phyloP scores from a whole-genome alignment of 768 basidiomycete species.

The Pilatotrama ljubarskyi region DNA sequence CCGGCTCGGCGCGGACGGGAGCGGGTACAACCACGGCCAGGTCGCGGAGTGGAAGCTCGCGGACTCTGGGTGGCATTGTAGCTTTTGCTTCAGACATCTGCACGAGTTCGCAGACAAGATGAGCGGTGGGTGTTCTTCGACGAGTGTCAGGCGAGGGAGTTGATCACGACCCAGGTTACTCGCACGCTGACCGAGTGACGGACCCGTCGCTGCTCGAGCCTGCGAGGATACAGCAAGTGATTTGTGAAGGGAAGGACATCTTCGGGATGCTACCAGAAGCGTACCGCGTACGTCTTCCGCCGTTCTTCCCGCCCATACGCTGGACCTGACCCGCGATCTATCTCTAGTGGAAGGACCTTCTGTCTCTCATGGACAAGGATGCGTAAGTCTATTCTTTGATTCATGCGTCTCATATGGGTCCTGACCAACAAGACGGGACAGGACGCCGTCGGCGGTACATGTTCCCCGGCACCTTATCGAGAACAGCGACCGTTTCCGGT shows the following conservation, averaged over 20 bases:
- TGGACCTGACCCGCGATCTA: neutral
- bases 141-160: neutral
- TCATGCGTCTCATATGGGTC: neutral
- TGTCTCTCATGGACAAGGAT: slow-evolving; percentile 52
- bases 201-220: slow-evolving; percentile 50
- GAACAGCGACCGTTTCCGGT: slow-evolving; percentile 49
- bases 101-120: slow-evolving; percentile 61
- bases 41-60: slow-evolving; percentile 49
- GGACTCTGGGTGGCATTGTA: slow-evolving; percentile 71
- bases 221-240: slow-evolving; percentile 52
- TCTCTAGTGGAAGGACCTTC: slow-evolving; percentile 50
- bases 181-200: slow-evolving; percentile 61
- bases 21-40: slow-evolving; percentile 50
- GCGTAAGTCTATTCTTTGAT: slow-evolving; percentile 40
- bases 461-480: slow-evolving; percentile 54
- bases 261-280: slow-evolving; percentile 69
- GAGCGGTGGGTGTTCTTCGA: slow-evolving; percentile 28
- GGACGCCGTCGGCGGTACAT: slow-evolving; percentile 46
- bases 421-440: slow-evolving; percentile 29
- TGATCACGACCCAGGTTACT: slow-evolving; percentile 44
- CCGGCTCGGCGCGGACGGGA: slow-evolving; percentile 42
- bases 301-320: neutral
- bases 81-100: slow-evolving; percentile 63
- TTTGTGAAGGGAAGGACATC: slow-evolving; percentile 62
- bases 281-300: slow-evolving; percentile 44